Evolutionary conservation across 2,329 filamentous ascomycete species (phyloP).

Genomic region (Cordyceps cicadae): DNA sequence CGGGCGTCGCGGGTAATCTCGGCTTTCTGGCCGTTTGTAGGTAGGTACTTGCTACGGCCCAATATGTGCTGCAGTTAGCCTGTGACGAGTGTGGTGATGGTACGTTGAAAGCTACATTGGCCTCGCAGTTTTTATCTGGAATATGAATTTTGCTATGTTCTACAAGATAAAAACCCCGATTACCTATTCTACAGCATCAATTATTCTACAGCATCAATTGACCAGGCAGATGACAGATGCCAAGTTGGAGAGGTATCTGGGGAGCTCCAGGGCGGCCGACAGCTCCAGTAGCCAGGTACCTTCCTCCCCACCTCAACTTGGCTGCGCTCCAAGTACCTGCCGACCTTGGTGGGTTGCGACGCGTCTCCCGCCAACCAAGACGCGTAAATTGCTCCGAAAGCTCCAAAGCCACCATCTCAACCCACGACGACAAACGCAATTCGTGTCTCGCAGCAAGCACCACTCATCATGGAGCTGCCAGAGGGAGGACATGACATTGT

Average conservation of each 20-base stretch:
- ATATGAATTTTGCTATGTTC: too few relatives aligned
- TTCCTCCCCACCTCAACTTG: not conserved
- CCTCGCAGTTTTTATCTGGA: too few relatives aligned
- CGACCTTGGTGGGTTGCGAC: constrained; percentile 6
- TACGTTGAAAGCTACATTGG: not conserved
- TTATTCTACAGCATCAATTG: too few relatives aligned
- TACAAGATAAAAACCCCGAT: too few relatives aligned
- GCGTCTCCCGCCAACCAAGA: constrained; percentile 1
- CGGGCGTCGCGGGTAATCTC: constrained; percentile 33
- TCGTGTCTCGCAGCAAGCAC: not conserved
- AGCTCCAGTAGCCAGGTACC: not conserved
- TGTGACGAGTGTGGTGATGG: too few relatives aligned
- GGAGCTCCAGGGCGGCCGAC: not conserved
- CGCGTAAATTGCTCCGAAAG: constrained; percentile 15
- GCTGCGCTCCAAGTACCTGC: not conserved
- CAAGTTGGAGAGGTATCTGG: too few relatives aligned
- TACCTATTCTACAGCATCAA: too few relatives aligned
- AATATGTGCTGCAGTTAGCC: too few relatives aligned
- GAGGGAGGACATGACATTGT: constrained; percentile 54
- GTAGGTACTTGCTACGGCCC: too few relatives aligned
- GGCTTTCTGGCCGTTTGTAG: constrained; percentile 21
- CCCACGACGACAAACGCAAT: not conserved
- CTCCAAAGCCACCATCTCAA: not conserved
- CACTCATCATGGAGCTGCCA: constrained; percentile 42
- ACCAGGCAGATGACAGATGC: too few relatives aligned